These are phyloP conservation scores for Agaricus sinodeliciosus DNA, from an alignment of 768 basidiomycete species.

Conservation along the genomic window DNA sequence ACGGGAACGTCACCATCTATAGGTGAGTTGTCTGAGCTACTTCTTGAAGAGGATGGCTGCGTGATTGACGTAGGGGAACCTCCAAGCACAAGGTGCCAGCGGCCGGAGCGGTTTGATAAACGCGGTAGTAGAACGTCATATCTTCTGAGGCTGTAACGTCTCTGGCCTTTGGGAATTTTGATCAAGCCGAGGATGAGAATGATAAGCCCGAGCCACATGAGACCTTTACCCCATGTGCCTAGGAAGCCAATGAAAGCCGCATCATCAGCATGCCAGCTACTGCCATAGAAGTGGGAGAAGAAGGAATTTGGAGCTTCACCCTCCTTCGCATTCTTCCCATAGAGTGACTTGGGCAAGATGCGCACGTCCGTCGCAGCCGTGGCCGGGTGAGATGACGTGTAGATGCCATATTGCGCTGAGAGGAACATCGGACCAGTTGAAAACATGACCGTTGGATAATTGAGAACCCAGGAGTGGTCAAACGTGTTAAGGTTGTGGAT, in stretches of 20 bases:
- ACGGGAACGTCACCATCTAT: slow-evolving; percentile 47
- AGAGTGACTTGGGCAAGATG: slow-evolving; percentile 92
- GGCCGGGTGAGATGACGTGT: slow-evolving; percentile 59
- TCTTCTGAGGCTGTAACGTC: slow-evolving; percentile 52
- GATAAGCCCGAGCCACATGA: slow-evolving; percentile 81
- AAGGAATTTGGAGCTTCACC: slow-evolving; percentile 85
- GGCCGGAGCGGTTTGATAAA: slow-evolving; percentile 54
- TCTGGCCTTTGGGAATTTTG: slow-evolving; percentile 47
- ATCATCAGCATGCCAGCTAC: slow-evolving; percentile 97
- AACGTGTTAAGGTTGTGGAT: slow-evolving; percentile 89
- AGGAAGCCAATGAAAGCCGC: slow-evolving; percentile 96
- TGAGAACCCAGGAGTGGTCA: slow-evolving; percentile 90
- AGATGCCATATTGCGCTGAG: slow-evolving; percentile 89
- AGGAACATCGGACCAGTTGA: slow-evolving; percentile 99
- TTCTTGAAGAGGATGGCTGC: slow-evolving; percentile 29
- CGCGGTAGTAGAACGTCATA: slow-evolving; percentile 80
- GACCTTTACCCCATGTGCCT: slow-evolving; percentile 75
- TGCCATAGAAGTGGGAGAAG: slow-evolving; percentile 97
- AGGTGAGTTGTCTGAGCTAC: slow-evolving; percentile 33
- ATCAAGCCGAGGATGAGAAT: slow-evolving; percentile 67
- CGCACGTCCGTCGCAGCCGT: slow-evolving; percentile 73
- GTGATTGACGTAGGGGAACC: slow-evolving; percentile 40
- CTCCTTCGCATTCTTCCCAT: slow-evolving; percentile 89
- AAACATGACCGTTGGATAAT: slow-evolving; percentile 99
- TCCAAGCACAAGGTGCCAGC: slow-evolving; percentile 69